Conservation (phyloP, 495 filamentous ascomycete species). For the Penicillium atrosanguineum region DNA sequence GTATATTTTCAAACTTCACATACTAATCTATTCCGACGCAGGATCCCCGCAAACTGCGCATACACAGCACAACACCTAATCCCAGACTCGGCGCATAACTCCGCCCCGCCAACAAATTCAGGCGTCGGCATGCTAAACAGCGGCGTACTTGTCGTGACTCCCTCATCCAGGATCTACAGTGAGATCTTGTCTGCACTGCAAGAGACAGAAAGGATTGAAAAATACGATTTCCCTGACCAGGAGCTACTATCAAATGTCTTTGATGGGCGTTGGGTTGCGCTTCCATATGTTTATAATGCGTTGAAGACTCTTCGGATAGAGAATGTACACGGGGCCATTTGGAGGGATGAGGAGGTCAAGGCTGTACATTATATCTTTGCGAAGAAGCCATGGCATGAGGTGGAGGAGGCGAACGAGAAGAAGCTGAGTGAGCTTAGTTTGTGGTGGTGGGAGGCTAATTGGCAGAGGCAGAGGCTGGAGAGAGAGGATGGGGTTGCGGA, state of each 20-base stretch:
- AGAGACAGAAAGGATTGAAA: constrained; percentile 34
- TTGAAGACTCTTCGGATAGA: constrained; percentile 70
- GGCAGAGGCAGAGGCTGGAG: constrained; percentile 49
- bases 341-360: constrained; percentile 70
- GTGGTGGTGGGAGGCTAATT: constrained; percentile 66
- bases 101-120: constrained; percentile 42
- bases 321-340: constrained; percentile 66
- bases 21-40: constrained; percentile 15
- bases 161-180: constrained; percentile 52
- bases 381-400: constrained; percentile 77
- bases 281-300: constrained; percentile 79
- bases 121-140: constrained; percentile 69
- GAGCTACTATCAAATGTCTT: constrained; percentile 66
- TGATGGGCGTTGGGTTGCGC: constrained; percentile 61
- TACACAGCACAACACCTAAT: constrained; percentile 65
- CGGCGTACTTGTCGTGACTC: constrained; percentile 69
- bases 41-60: constrained; percentile 69
- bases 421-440: constrained; percentile 33
- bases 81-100: constrained; percentile 52
- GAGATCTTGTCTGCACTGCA: constrained; percentile 43
- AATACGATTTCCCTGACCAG: constrained; percentile 75
- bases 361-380: constrained; percentile 75
- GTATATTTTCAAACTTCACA: not conserved
- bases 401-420: constrained; percentile 4
- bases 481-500: constrained; percentile 30